Conservation (phyloP, 2,329 filamentous ascomycete species). For the Endocalyx cinctus region DNA sequence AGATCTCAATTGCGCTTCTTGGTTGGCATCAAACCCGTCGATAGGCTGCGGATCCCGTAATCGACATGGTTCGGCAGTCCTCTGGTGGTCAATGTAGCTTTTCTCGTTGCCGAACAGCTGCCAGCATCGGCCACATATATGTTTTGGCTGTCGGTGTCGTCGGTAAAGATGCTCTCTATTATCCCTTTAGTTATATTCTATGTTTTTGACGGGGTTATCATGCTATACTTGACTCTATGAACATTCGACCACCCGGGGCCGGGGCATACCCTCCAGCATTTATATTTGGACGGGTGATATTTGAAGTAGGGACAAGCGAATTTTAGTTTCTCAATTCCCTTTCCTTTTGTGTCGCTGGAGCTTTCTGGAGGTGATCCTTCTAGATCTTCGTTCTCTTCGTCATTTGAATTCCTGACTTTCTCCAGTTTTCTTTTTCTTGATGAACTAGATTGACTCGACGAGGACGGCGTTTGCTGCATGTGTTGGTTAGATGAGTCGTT, state of each 20-base stretch:
- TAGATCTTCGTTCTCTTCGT: no score
- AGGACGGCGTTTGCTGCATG: no score
- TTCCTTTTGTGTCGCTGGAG: conserved; percentile 2
- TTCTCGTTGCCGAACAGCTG: conserved; percentile 8
- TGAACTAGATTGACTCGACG: no score
- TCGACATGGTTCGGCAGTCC: conserved; percentile 4
- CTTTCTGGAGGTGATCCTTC: no score
- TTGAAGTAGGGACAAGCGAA: conserved; percentile 13
- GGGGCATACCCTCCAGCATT: conserved; percentile 6
- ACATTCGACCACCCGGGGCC: conserved; percentile 9
- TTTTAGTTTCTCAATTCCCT: conserved; percentile 2
- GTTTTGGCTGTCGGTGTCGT: conserved; percentile 9
- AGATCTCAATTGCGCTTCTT: conserved; percentile 7
- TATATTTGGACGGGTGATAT: conserved; percentile 8
- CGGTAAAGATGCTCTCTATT: conserved; percentile 9
- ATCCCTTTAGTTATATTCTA: neutral
- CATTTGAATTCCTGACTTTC: no score
- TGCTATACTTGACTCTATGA: conserved; percentile 11
- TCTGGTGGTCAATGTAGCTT: conserved; percentile 5
- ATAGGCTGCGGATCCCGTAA: conserved; percentile 3
- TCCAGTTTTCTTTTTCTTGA: no score
- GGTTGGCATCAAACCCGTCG: conserved; percentile 8
- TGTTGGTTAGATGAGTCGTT: no score
- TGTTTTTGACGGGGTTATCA: neutral
- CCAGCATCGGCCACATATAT: conserved; percentile 9